phyloP scores from a whole-genome alignment of 352 stramenopile species.

The Thraustochytrium sp. region DNA sequence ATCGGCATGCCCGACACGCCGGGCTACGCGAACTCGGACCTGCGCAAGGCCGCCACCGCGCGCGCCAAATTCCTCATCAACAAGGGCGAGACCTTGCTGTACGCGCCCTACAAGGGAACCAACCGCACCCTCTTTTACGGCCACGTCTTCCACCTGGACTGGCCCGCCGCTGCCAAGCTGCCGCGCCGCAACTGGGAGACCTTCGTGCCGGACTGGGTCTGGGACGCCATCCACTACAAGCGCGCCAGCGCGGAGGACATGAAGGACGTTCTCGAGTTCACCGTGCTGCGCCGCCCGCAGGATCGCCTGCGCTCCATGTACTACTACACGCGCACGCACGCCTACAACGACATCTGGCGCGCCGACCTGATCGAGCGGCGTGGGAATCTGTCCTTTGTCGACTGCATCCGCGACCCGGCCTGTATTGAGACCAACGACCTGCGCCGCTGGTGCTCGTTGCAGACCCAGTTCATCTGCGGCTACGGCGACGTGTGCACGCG shows the following conservation, averaged over 20 bases:
- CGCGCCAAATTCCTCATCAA: neutral
- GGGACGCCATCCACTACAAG: neutral
- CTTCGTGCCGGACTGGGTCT: neutral
- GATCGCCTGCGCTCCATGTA: conserved; percentile 1
- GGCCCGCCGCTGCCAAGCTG: neutral
- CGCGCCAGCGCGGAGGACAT: neutral
- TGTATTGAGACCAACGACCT: neutral
- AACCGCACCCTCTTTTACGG: conserved; percentile 1
- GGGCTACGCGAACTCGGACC: neutral
- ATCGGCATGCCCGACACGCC: neutral
- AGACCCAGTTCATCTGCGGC: neutral
- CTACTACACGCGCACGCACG: neutral
- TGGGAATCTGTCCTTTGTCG: neutral
- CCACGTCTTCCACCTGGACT: conserved; percentile 3
- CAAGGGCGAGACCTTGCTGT: neutral
- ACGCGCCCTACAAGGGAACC: neutral
- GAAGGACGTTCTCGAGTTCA: neutral
- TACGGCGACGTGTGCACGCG: neutral
- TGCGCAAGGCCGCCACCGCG: neutral
- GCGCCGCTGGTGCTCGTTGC: neutral
- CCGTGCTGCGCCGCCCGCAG: neutral
- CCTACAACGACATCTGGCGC: neutral
- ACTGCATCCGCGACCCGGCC: neutral
- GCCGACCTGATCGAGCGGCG: neutral
- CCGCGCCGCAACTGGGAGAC: neutral